Conservation (phyloP, 495 filamentous ascomycete species). For the Podospora pseudopauciseta region DNA sequence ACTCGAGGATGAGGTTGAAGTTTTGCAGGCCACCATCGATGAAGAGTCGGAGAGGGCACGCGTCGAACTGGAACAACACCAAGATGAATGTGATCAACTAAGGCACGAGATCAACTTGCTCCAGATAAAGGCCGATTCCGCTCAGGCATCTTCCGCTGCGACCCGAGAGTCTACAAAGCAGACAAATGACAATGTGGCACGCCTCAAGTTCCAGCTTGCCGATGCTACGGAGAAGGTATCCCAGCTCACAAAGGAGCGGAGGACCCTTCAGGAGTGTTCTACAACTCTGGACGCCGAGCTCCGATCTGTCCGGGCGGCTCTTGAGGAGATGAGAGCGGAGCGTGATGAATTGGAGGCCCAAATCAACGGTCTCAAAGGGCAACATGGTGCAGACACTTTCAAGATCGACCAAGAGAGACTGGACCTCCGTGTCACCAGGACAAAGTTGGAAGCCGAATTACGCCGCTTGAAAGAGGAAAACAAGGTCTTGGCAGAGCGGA, state of each 20-base stretch:
- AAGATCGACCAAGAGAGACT: constrained; percentile 60
- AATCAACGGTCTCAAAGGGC: constrained; percentile 46
- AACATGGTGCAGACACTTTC: constrained; percentile 49
- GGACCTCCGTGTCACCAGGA: constrained; percentile 56
- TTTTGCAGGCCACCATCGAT: constrained; percentile 68
- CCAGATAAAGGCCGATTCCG: constrained; percentile 18
- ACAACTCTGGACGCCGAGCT: constrained; percentile 59
- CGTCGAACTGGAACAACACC: constrained; percentile 46
- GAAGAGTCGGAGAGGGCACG: constrained; percentile 71
- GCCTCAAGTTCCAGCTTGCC: constrained; percentile 32
- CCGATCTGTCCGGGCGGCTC: constrained; percentile 50
- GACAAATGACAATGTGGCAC: constrained; percentile 27
- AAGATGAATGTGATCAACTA: constrained; percentile 49
- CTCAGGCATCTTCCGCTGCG: constrained; percentile 21
- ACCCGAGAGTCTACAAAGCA: constrained; percentile 29
- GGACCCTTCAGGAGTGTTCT: constrained; percentile 60
- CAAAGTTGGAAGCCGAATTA: constrained; percentile 58
- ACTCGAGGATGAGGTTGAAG: constrained; percentile 77
- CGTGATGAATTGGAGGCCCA: constrained; percentile 61
- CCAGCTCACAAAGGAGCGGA: constrained; percentile 53
- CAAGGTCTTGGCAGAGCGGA: constrained; percentile 46
- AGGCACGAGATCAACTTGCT: constrained; percentile 45
- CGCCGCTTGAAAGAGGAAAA: constrained; percentile 58
- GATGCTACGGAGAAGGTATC: constrained; percentile 34
- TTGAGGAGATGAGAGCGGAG: constrained; percentile 56